These are phyloP conservation scores for Metschnikowia corniflorae DNA, from an alignment of 805 yeast genomes.

Conservation along the genomic window DNA sequence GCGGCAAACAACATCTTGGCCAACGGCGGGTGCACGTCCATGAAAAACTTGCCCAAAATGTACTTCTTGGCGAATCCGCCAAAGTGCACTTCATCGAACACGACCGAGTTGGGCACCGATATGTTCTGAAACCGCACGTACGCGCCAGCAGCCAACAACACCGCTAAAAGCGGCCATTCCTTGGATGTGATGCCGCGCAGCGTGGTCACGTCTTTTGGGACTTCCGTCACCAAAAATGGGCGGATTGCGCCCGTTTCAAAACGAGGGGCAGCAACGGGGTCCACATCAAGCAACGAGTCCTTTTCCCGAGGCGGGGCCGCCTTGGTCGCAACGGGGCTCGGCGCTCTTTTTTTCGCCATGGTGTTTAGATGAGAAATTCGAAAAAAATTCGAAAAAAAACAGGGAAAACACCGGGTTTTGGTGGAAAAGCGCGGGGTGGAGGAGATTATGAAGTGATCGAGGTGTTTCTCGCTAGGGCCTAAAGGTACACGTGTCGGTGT, in stretches of 20 bases:
- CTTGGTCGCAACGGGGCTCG: constrained; percentile 10
- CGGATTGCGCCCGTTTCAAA: constrained; percentile 50
- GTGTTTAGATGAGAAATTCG: too few relatives aligned
- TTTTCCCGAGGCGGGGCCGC: constrained; percentile 2
- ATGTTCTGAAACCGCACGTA: constrained; percentile 60
- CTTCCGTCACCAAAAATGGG: constrained; percentile 51
- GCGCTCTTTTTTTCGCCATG: constrained; percentile 18
- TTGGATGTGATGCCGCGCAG: constrained; percentile 16
- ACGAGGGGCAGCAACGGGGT: constrained; percentile 36
- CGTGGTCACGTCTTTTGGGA: constrained; percentile 36
- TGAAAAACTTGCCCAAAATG: constrained; percentile 57
- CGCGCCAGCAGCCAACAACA: constrained; percentile 47
- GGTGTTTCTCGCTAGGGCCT: too few relatives aligned
- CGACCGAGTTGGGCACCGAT: constrained; percentile 72
- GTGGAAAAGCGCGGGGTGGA: too few relatives aligned
- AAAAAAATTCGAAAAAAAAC: too few relatives aligned
- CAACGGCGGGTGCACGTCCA: constrained; percentile 80
- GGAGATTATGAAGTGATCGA: too few relatives aligned
- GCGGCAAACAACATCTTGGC: constrained; percentile 75
- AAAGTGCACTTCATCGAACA: constrained; percentile 91
- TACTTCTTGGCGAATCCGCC: constrained; percentile 95
- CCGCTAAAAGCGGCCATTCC: constrained; percentile 30
- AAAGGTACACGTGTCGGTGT: too few relatives aligned
- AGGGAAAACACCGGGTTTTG: too few relatives aligned
- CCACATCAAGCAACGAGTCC: constrained; percentile 27